Percentiles rank a stretch among this genome's conserved stretches.
These are phyloP conservation scores for Jacaranda copaia DNA, from an alignment of 257 asterid genomes.

Conservation along the genomic window DNA sequence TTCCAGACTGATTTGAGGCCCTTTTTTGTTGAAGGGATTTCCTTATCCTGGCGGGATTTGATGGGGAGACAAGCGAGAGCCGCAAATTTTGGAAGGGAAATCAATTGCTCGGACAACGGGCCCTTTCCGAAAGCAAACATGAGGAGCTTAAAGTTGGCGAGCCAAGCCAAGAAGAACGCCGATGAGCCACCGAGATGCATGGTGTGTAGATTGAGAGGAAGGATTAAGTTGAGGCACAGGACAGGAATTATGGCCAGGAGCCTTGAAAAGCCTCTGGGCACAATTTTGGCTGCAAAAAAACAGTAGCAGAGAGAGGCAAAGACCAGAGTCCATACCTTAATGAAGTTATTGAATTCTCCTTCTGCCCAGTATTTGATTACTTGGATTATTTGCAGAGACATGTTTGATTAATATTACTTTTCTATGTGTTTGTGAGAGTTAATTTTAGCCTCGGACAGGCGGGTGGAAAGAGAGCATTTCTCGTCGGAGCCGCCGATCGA, in stretches of 20 bases:
- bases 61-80: conserved; percentile 51
- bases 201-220: conserved; percentile 51
- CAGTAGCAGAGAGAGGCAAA: conserved; percentile 46
- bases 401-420: neutral
- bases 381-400: conserved; percentile 16
- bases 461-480: neutral
- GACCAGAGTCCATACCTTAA: conserved; percentile 48
- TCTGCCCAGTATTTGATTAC: conserved; percentile 38
- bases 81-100: conserved; percentile 35
- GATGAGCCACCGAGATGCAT: conserved; percentile 51
- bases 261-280: conserved; percentile 36
- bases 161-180: conserved; percentile 57
- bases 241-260: conserved; percentile 43
- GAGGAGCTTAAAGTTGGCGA: conserved; percentile 56
- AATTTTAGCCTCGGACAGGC: neutral
- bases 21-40: neutral
- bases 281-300: conserved; percentile 34
- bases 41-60: conserved; percentile 26
- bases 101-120: conserved; percentile 45
- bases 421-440: neutral
- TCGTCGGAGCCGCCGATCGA: neutral
- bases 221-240: conserved; percentile 44
- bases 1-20: conserved; percentile 38
- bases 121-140: conserved; percentile 46
- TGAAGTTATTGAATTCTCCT: conserved; percentile 51